Base-by-base conservation (phyloP, 2,329 filamentous ascomycete genomes). In the Ceratocystis cacaofunesta region DNA sequence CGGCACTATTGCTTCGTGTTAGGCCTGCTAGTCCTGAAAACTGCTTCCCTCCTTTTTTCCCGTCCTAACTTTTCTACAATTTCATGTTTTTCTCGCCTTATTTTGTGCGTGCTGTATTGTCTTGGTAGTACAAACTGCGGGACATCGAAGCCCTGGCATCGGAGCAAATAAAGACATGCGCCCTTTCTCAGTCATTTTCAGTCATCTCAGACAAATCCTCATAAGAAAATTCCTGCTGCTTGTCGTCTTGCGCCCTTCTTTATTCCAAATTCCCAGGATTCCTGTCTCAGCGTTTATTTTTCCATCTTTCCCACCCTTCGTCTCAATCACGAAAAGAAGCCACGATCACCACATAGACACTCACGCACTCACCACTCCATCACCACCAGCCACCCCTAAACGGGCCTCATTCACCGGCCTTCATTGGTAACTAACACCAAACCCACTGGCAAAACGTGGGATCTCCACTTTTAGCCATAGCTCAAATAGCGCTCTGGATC, bases 381-480 rank as follows among this genome's bases (percentile, higher is more conserved):
- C n/a, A 50, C 22, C 46, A 50, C 46, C n/a, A 25, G n/a, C 46
- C n/a, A 50, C 36, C 36, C 36, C 36, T 41, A 22, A 50, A 25
- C 46, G n/a, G 46, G 46, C 19, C 46, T 50, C 19, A 50, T 50
- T 50, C n/a, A 50, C 7, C 46, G n/a, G 46, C 22, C 19, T 25
- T 55, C 50, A 22, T 15, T 28, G 50, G 7, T 25, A 55, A 55
- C 52, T 57, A 32, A 57, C 52, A 32, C 52, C 52, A 57, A 28
- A 3, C 6, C 10, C 46, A 57, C 15, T 57, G 52, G 52, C 25
- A 57, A 10, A 57, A 57, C 52, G 52, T 57, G 52, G 52, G 52
- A 57, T 57, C 52, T 57, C 52, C 52, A 57, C 52, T 57, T 57
- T 57, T 57, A 57, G 52, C 52, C 52, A 57, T 57, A 57, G 52